Evolutionary conservation across 2,329 filamentous ascomycete species (phyloP).

Genomic region (Colletotrichum horii): DNA sequence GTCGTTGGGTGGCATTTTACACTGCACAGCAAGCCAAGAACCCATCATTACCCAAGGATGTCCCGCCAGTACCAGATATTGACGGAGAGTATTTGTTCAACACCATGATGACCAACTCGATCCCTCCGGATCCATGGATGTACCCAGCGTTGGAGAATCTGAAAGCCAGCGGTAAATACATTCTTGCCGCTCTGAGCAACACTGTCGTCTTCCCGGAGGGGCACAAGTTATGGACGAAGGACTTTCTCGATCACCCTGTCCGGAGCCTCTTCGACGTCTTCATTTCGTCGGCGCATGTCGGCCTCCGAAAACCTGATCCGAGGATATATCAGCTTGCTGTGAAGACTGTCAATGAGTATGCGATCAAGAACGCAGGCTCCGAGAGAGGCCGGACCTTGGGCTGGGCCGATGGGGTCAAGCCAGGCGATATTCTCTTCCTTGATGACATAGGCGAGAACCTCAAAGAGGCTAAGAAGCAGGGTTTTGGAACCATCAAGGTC

Average conservation of each 20-base stretch:
- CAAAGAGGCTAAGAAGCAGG: constrained; percentile 75
- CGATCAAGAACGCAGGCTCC: constrained; percentile 53
- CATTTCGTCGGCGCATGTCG: constrained; percentile 84
- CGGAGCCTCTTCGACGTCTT: constrained; percentile 82
- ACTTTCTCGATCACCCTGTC: constrained; percentile 61
- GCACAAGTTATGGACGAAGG: constrained; percentile 68
- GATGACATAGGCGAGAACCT: constrained; percentile 96
- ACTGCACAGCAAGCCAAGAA: constrained; percentile 45
- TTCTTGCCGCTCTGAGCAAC: constrained; percentile 86
- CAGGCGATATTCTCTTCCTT: constrained; percentile 80
- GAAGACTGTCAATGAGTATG: constrained; percentile 66
- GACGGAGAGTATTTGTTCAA: constrained; percentile 84
- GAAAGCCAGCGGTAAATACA: constrained; percentile 65
- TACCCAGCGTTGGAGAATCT: constrained; percentile 79
- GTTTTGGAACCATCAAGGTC: constrained; percentile 87
- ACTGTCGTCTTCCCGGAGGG: constrained; percentile 84
- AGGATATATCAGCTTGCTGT: constrained; percentile 81
- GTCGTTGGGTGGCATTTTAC: constrained; percentile 74
- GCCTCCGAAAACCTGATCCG: constrained; percentile 85
- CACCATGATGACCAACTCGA: constrained; percentile 83
- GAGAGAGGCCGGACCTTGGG: constrained; percentile 42
- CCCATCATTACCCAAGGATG: constrained; percentile 39
- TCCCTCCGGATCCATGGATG: constrained; percentile 83
- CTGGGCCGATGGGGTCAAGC: constrained; percentile 57
- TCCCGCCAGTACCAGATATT: constrained; percentile 72